Conservation (phyloP, 2,329 filamentous ascomycete genomes). For the Aspergillus versicolor region DNA sequence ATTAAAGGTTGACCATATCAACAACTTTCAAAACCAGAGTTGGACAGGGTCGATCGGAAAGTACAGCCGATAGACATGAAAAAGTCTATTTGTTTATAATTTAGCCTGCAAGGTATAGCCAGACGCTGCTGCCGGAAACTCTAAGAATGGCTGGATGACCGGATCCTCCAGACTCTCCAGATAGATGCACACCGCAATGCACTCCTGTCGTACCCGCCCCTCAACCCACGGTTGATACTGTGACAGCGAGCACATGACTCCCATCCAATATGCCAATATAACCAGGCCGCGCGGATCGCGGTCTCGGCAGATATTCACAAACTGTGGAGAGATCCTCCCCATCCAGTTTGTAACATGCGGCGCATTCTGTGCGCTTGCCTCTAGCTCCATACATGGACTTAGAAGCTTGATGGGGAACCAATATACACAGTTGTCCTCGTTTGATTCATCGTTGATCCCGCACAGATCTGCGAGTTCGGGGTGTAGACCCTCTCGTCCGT, state of each 20-base stretch:
- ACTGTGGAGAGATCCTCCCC: constrained; percentile 26
- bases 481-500: constrained; percentile 27
- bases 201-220: constrained; percentile 27
- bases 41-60: no score
- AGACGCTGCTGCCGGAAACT: constrained; percentile 25
- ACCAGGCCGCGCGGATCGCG: constrained; percentile 28
- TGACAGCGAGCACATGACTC: constrained; percentile 28
- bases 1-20: no score
- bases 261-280: constrained; percentile 33
- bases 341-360: constrained; percentile 25
- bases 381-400: constrained; percentile 19
- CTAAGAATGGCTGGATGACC: constrained; percentile 21
- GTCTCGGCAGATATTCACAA: constrained; percentile 23
- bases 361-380: constrained; percentile 21
- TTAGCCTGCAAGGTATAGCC: constrained; percentile 19
- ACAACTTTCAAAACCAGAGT: no score
- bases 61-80: no score
- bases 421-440: constrained; percentile 23
- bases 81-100: background rate
- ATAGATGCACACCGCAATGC: constrained; percentile 32
- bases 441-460: constrained; percentile 24
- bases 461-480: constrained; percentile 29
- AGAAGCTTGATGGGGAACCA: constrained; percentile 24
- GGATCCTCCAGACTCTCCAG: constrained; percentile 24
- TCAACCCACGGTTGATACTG: constrained; percentile 33